Evolutionary conservation across 768 basidiomycete genomes (phyloP), one percentile per base, ranked within the genome.

Genomic region (Phanerochaete carnosa): DNA sequence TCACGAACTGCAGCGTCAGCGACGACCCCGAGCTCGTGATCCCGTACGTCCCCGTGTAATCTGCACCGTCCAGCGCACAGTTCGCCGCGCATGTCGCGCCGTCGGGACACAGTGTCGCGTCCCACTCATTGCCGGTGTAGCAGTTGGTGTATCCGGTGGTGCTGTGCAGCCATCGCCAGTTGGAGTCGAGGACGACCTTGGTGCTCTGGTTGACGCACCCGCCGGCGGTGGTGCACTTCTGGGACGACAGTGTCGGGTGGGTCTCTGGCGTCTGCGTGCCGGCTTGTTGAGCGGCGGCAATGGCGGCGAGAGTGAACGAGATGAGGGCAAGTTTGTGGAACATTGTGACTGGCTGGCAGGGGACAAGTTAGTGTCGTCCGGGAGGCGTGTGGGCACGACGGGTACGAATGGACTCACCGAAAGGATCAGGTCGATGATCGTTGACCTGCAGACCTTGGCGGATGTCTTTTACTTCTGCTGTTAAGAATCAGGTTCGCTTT

Each of bases 1-100:
- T 82, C 56, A 80, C 75, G 71, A 82, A 82, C 59, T 80, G 79
- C 67, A 84, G 74, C 16, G 75, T 80, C 57, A 83, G 72, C 11
- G 79, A 68, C 64, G 75, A 73, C 32, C 81, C 81, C 65, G 69
- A 74, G 49, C 79, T 71, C 61, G 79, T 79, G 70, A 84, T 79
- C 63, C 82, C 81, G 69, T 82, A 83, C n/a, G 80, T 81, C 59
- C 76, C 76, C 13, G 70, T 16, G 64, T 72, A 72, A 65, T 70
- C 66, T 15, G 71, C 71, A 56, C 73, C 73, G 59, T 74, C 73
- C 55, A 74, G 61, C 55, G 73, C 73, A 61, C 74, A 75, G 67
- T 75, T 73, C 45, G 58, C 32, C 5, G 73, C 67, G 68, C 74
- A 75, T 23, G 69, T 72, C 9, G 50, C 61, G 33, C 64, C 61